These are phyloP conservation scores for Jatropha curcas DNA, from an alignment of 345 rosid species.

Conservation along the genomic window DNA sequence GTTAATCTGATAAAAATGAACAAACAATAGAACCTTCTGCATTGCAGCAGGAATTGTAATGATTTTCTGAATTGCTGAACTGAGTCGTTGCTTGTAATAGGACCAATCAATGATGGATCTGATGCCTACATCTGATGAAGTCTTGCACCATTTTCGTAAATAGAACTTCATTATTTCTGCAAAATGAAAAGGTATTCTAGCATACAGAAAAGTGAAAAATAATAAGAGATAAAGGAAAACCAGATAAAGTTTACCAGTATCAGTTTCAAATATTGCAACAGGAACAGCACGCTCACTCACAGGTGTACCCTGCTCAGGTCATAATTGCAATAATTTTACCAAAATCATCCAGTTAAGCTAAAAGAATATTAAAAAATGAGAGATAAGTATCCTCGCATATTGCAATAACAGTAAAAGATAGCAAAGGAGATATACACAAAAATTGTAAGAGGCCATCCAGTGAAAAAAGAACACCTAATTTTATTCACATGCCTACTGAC, in stretches of 20 bases:
- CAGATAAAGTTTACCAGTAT: slow-evolving; percentile 53
- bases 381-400: not conserved
- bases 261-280: slow-evolving; percentile 92
- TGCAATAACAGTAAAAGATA: not conserved
- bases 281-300: slow-evolving; percentile 99
- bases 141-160: slow-evolving; percentile 93
- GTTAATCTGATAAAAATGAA: slow-evolving; percentile 16
- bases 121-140: slow-evolving; percentile 62
- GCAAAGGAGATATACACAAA: not conserved
- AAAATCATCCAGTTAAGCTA: slow-evolving; percentile 10
- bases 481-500: not conserved
- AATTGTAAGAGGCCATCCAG: not conserved
- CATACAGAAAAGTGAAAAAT: slow-evolving; percentile 18
- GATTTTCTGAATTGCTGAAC: slow-evolving; percentile 90
- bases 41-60: slow-evolving; percentile 98
- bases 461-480: not conserved
- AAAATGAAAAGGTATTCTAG: slow-evolving; percentile 24
- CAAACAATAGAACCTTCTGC: slow-evolving; percentile 73
- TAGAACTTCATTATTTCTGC: slow-evolving; percentile 74
- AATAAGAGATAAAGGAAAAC: slow-evolving; percentile 21
- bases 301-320: slow-evolving; percentile 75
- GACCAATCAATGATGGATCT: slow-evolving; percentile 93
- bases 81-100: slow-evolving; percentile 90
- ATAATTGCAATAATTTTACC: slow-evolving; percentile 24
- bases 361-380: slow-evolving; percentile 16